phyloP scores from a whole-genome alignment of 768 basidiomycete species.

The Kwoniella newhampshirensis region DNA sequence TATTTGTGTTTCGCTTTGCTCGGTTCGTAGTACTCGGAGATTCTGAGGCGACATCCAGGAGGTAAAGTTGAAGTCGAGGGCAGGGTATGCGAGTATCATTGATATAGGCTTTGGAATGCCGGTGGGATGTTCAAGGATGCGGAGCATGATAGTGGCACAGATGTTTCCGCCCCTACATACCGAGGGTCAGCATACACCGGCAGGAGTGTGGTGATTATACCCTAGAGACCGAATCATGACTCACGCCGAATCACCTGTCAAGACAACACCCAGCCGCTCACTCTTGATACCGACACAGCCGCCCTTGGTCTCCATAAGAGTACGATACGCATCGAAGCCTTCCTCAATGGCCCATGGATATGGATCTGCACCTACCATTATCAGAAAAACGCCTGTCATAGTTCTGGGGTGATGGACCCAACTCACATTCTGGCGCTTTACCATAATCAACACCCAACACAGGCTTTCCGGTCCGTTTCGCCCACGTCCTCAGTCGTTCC shows the following conservation, averaged over 20 bases:
- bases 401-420: too few species aligned
- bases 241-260: slow-evolving; percentile 96
- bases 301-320: slow-evolving; percentile 77
- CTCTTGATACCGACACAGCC: slow-evolving; percentile 83
- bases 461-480: slow-evolving; percentile 70
- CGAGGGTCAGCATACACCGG: not conserved
- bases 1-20: slow-evolving; percentile 80
- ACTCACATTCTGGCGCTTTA: slow-evolving; percentile 90
- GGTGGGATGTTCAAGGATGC: slow-evolving; percentile 67
- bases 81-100: slow-evolving; percentile 84
- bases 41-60: slow-evolving; percentile 79
- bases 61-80: slow-evolving; percentile 95
- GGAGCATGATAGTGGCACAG: slow-evolving; percentile 78
- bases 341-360: slow-evolving; percentile 97
- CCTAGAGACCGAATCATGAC: slow-evolving; percentile 50
- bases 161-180: slow-evolving; percentile 76
- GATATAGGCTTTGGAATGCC: slow-evolving; percentile 72
- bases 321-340: slow-evolving; percentile 81
- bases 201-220: not conserved
- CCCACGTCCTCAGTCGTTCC: slow-evolving; percentile 86
- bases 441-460: slow-evolving; percentile 89
- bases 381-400: too few species aligned
- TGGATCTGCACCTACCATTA: slow-evolving; percentile 64
- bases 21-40: slow-evolving; percentile 76
- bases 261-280: slow-evolving; percentile 69